A percentile compares a stretch with the other conserved stretches of the same genome.
phyloP scores from a whole-genome alignment of 202 grass and related monocot genomes.

The Schoenoplectus triqueter region DNA sequence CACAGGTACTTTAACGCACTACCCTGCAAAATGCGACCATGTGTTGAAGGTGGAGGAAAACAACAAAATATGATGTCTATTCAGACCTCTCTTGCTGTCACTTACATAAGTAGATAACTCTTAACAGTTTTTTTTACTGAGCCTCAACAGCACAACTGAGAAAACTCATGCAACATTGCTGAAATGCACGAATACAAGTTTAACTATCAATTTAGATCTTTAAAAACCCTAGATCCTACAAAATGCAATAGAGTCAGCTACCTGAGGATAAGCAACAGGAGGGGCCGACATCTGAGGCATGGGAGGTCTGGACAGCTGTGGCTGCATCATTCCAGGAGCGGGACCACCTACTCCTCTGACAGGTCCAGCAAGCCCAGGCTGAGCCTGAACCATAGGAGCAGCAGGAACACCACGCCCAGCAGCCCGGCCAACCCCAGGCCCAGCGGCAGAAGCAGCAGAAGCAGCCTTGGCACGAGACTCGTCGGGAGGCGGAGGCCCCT shows the following conservation, averaged over 20 bases:
- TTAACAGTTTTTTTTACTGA: neutral
- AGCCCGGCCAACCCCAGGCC: constrained; percentile 64
- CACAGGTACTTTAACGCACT: neutral
- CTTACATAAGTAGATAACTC: neutral
- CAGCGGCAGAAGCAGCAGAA: constrained; percentile 54
- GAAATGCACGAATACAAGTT: neutral
- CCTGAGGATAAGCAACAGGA: constrained; percentile 87
- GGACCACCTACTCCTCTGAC: constrained; percentile 80
- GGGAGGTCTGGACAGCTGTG: constrained; percentile 85
- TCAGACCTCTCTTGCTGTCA: neutral
- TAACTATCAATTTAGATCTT: neutral
- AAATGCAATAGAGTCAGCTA: constrained; percentile 29
- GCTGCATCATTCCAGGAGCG: constrained; percentile 95
- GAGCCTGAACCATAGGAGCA: constrained; percentile 77
- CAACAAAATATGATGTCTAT: neutral
- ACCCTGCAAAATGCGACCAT: neutral
- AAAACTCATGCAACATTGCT: neutral
- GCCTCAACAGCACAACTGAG: neutral
- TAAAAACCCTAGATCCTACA: neutral
- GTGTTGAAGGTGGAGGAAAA: neutral
- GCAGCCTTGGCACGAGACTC: constrained; percentile 66
- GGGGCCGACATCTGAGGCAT: constrained; percentile 77
- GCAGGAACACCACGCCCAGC: constrained; percentile 71
- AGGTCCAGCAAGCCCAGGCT: constrained; percentile 81
- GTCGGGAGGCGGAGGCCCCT: constrained; percentile 90